phyloP scores from a whole-genome alignment of 2,329 filamentous ascomycete genomes.

The Fusarium sp. region DNA sequence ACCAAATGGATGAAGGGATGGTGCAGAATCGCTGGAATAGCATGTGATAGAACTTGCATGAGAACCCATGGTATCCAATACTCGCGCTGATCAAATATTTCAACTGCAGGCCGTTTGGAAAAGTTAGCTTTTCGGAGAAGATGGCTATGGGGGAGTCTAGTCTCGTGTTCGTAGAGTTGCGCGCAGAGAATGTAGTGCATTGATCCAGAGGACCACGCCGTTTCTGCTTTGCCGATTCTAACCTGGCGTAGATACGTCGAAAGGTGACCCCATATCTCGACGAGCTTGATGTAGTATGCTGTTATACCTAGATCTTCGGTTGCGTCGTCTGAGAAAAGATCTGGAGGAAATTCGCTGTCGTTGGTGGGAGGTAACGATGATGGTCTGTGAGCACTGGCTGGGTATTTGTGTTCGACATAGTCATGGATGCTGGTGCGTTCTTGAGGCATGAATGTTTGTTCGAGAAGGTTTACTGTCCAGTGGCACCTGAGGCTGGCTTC shows the following conservation, averaged over 20 bases:
- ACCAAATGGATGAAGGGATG: constrained; percentile 22
- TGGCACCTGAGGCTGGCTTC: not conserved
- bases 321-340: constrained; percentile 17
- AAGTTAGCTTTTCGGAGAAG: constrained; percentile 5
- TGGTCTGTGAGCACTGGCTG: constrained; percentile 2
- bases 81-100: not conserved
- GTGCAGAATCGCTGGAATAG: not conserved
- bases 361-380: not conserved
- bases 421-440: not conserved
- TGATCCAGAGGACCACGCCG: constrained; percentile 9
- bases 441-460: constrained; percentile 22
- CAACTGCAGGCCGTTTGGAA: not conserved
- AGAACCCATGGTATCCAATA: constrained; percentile 23
- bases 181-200: constrained; percentile 13
- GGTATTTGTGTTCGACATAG: constrained; percentile 2
- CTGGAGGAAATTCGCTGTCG: constrained; percentile 5
- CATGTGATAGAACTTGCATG: constrained; percentile 5
- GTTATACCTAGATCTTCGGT: constrained; percentile 12
- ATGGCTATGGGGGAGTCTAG: constrained; percentile 2
- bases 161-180: constrained; percentile 13
- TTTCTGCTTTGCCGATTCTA: not conserved
- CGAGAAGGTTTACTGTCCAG: constrained; percentile 14
- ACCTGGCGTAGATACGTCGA: constrained; percentile 20
- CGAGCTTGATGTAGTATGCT: constrained; percentile 2
- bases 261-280: constrained; percentile 13